phyloP scores from a whole-genome alignment of 768 basidiomycete species.

The Phaeolepiota aurea region DNA sequence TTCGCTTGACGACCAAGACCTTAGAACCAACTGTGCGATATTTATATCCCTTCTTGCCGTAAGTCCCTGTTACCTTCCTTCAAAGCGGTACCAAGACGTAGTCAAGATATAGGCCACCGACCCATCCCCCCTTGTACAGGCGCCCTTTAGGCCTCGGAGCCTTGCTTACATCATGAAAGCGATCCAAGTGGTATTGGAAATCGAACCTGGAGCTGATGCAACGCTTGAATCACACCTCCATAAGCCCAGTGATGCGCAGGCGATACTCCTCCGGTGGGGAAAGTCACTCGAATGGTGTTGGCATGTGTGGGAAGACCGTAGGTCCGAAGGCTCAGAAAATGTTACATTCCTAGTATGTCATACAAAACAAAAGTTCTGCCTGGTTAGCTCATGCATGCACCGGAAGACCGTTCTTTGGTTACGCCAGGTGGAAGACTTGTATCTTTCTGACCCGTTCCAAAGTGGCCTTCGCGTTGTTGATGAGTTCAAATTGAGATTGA shows the following conservation, averaged over 20 bases:
- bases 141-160: neutral
- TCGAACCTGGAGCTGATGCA: neutral
- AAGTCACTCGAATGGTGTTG: constrained; percentile 55
- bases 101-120: neutral
- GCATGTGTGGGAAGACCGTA: constrained; percentile 50
- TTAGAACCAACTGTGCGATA: constrained; percentile 25
- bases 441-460: too few species aligned
- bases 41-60: constrained; percentile 34
- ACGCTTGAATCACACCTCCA: neutral
- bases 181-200: neutral
- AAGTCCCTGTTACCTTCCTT: constrained; percentile 6
- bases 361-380: neutral
- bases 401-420: constrained; percentile 1
- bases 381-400: constrained; percentile 2
- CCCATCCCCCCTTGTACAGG: neutral
- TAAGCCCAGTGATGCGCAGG: constrained; percentile 22
- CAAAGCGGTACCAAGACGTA: neutral
- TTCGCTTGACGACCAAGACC: constrained; percentile 16
- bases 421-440: too few species aligned
- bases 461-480: too few species aligned
- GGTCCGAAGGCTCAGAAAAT: constrained; percentile 37
- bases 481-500: too few species aligned
- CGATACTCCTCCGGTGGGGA: constrained; percentile 53
- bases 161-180: neutral
- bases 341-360: constrained; percentile 40